phyloP scores from a whole-genome alignment of 2,329 filamentous ascomycete species.

The Knoxdaviesia proteae region DNA sequence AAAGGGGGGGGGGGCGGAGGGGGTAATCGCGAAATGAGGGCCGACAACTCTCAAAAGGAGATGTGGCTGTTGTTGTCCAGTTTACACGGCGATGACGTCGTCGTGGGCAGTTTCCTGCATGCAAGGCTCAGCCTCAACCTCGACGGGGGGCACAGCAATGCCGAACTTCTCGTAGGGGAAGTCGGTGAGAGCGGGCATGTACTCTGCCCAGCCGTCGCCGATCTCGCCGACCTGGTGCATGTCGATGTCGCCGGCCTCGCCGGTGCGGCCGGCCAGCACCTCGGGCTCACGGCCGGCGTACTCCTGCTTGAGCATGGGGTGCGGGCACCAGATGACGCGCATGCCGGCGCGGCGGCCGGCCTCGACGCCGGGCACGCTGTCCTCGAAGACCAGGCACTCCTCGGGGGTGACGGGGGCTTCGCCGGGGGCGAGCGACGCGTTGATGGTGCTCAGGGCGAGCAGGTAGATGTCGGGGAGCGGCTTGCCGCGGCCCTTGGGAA shows the following conservation, averaged over 20 bases:
- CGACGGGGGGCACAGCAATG: constrained; percentile 22
- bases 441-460: constrained; percentile 67
- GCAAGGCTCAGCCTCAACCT: constrained; percentile 20
- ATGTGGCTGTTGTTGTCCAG: no score
- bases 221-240: constrained; percentile 33
- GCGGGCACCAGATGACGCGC: constrained; percentile 84
- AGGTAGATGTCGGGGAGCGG: constrained; percentile 89
- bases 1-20: no score
- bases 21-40: no score
- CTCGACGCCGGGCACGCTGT: constrained; percentile 84
- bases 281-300: constrained; percentile 57
- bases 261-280: constrained; percentile 66
- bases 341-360: constrained; percentile 78
- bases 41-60: no score
- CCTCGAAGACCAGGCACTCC: constrained; percentile 92
- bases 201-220: constrained; percentile 40
- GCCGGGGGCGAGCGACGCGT: constrained; percentile 43
- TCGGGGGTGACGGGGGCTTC: constrained; percentile 50
- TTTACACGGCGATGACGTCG: constrained; percentile 5
- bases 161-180: constrained; percentile 41
- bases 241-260: constrained; percentile 38
- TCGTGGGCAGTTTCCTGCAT: constrained; percentile 18
- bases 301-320: constrained; percentile 55
- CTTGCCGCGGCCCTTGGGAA: constrained; percentile 67
- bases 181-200: constrained; percentile 24